phyloP scores from a whole-genome alignment of 768 basidiomycete genomes.

The Cubamyces lactineus region DNA sequence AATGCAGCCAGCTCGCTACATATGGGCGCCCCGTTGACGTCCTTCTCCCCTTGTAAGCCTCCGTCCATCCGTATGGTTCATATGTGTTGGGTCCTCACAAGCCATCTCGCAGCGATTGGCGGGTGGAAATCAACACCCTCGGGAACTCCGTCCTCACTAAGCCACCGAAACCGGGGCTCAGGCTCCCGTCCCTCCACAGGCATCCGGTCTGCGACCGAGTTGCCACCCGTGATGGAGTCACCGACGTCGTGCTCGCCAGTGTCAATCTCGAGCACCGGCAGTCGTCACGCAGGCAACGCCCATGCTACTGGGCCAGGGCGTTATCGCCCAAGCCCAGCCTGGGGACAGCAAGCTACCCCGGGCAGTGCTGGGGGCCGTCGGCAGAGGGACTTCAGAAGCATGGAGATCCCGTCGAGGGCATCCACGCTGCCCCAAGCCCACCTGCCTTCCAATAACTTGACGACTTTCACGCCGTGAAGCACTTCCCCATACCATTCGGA shows the following conservation, averaged over 20 bases:
- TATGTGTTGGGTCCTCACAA: background rate
- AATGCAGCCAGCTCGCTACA: background rate
- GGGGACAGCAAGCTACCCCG: too few species aligned
- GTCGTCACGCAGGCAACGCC: background rate
- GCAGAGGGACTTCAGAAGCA: background rate
- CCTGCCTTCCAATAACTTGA: too few species aligned
- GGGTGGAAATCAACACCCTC: background rate
- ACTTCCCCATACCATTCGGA: too few species aligned
- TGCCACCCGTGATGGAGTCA: background rate
- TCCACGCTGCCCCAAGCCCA: background rate
- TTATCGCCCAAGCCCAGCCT: background rate
- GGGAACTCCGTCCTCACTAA: background rate
- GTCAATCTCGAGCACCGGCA: background rate
- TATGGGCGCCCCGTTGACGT: background rate
- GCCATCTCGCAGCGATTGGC: background rate
- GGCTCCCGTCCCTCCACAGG: background rate
- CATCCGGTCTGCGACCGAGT: background rate
- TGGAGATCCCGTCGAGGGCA: background rate
- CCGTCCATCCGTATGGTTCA: background rate
- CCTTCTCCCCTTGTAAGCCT: constrained; percentile 1
- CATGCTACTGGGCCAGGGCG: background rate
- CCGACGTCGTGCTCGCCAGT: background rate
- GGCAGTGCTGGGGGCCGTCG: background rate
- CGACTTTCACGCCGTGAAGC: background rate
- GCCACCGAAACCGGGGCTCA: background rate